Evolutionary conservation across 2,329 filamentous ascomycete species (phyloP).

Genomic region (Botrytis pseudocinerea): DNA sequence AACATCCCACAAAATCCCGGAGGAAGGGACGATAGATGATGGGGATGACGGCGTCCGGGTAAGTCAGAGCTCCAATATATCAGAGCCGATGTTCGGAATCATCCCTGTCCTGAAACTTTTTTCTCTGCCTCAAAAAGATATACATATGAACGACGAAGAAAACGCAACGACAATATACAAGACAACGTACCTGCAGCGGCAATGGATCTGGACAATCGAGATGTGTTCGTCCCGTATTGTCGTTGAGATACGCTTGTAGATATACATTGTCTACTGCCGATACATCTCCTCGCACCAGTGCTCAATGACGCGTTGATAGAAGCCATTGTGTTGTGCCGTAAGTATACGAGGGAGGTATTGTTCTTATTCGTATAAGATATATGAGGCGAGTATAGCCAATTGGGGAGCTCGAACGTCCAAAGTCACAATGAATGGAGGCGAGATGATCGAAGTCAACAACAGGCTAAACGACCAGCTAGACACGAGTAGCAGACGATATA

Average conservation of each 20-base stretch:
- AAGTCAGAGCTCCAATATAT: background rate
- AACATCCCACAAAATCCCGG: background rate
- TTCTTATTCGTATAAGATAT: background rate
- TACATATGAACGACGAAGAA: background rate
- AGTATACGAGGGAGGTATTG: background rate
- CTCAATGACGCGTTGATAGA: conserved; percentile 14
- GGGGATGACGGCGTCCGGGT: background rate
- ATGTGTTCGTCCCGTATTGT: background rate
- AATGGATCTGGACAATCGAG: background rate
- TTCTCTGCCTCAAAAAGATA: background rate
- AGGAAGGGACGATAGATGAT: background rate
- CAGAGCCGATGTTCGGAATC: conserved; percentile 7
- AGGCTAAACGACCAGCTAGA: background rate
- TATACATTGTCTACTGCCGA: background rate
- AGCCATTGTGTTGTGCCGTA: background rate
- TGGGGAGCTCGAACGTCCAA: background rate
- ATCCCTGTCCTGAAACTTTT: background rate
- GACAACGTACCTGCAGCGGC: conserved; percentile 2
- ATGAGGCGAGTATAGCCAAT: background rate
- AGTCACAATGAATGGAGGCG: background rate
- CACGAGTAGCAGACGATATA: background rate
- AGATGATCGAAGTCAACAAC: background rate
- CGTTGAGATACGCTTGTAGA: background rate
- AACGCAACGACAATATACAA: background rate
- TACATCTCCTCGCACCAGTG: conserved; percentile 9